phyloP scores from a whole-genome alignment of 306 rosid genomes.

The Malus sylvestris region DNA sequence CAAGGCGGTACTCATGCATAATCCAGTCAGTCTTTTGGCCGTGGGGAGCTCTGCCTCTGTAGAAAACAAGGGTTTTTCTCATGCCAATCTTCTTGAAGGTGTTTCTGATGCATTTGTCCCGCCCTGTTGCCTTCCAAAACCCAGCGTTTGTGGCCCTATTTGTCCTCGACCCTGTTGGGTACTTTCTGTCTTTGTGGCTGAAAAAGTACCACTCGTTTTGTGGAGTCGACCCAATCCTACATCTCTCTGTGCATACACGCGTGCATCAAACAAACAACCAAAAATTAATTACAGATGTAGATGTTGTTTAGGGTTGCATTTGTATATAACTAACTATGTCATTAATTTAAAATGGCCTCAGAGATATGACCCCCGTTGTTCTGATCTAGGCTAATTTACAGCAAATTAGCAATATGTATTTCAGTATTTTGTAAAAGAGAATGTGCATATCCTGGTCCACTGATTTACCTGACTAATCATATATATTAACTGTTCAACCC shows the following conservation, averaged over 20 bases:
- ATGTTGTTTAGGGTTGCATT: no score
- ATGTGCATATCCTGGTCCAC: no score
- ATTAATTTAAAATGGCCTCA: no score
- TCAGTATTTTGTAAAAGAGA: no score
- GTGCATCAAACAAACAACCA: background rate
- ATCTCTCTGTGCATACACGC: conserved; percentile 45
- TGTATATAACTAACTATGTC: no score
- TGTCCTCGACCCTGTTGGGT: conserved; percentile 97
- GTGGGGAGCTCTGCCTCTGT: conserved; percentile 92
- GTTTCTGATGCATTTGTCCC: conserved; percentile 87
- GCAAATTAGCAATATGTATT: no score
- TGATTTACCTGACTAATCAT: no score
- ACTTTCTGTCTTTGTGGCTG: conserved; percentile 94
- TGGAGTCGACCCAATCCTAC: conserved; percentile 89
- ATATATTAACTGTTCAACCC: no score
- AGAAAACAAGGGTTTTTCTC: conserved; percentile 91
- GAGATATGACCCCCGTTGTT: no score
- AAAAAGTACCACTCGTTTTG: conserved; percentile 97
- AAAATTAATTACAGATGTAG: no score
- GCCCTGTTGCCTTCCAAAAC: conserved; percentile 95
- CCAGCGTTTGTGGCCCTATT: conserved; percentile 91
- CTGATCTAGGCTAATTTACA: no score
- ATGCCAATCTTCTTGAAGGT: conserved; percentile 77
- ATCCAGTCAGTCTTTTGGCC: conserved; percentile 97
- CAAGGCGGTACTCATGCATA: conserved; percentile 95